These are phyloP conservation scores for Litsea cubeba DNA, from an alignment of 164 flowering plant species.

Conservation along the genomic window DNA sequence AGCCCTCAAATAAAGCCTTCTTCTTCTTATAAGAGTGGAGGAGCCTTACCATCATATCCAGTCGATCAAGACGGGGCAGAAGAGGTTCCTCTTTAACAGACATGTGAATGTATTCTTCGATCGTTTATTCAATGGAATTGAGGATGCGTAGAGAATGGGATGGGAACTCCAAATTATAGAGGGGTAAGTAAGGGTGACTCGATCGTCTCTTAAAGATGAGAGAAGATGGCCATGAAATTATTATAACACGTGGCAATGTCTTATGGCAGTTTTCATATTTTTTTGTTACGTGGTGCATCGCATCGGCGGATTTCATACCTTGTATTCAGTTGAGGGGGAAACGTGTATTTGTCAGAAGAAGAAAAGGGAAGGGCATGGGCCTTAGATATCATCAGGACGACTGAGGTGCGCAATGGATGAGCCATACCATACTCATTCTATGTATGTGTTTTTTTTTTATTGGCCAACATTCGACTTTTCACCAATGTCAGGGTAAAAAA, in stretches of 20 bases:
- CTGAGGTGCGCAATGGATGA: no score
- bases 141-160: background rate
- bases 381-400: no score
- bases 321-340: no score
- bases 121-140: background rate
- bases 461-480: no score
- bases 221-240: background rate
- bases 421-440: no score
- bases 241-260: background rate
- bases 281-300: background rate
- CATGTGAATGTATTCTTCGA: conserved; percentile 3
- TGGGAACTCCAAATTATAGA: background rate
- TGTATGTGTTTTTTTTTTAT: no score
- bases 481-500: no score
- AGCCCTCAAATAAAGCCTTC: no score
- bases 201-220: background rate
- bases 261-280: background rate
- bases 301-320: background rate
- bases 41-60: conserved; percentile 44
- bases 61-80: conserved; percentile 54
- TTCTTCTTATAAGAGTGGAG: no score
- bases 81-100: conserved; percentile 43
- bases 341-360: no score
- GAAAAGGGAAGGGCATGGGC: no score
- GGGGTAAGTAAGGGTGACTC: background rate